Evolutionary conservation across 179 eudicot species (phyloP).

Genomic region (Nepenthes alata): DNA sequence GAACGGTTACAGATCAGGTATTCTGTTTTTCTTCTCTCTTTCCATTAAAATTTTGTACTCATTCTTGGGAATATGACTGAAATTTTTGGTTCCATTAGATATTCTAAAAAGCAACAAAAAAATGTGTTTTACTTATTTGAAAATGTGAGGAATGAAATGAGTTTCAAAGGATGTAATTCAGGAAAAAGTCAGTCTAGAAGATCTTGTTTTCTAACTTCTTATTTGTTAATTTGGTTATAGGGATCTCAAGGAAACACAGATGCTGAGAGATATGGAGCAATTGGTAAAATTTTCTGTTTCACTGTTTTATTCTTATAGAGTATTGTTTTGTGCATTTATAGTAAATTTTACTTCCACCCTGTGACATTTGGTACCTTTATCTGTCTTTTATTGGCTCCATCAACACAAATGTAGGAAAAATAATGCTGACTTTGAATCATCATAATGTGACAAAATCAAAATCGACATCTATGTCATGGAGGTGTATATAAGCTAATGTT

Average conservation of each 20-base stretch:
- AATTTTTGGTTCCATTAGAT: too few species aligned
- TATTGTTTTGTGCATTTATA: not conserved
- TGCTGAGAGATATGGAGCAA: conserved; percentile 29
- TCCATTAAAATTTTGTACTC: not conserved
- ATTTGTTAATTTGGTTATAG: conserved; percentile 7
- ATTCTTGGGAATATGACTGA: not conserved
- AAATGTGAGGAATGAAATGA: too few species aligned
- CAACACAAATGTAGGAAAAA: not conserved
- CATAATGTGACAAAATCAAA: too few species aligned
- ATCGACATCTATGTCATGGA: too few species aligned
- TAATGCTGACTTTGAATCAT: too few species aligned
- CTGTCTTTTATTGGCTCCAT: not conserved
- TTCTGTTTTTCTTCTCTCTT: conserved; percentile 4
- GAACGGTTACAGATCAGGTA: conserved; percentile 74
- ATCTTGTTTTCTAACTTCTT: not conserved
- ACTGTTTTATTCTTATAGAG: not conserved
- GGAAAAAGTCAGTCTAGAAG: too few species aligned
- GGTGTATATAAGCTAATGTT: too few species aligned
- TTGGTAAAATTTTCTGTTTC: conserved; percentile 13
- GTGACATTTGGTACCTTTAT: too few species aligned
- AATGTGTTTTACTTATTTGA: too few species aligned
- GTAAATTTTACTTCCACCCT: not conserved
- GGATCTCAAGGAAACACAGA: conserved; percentile 29
- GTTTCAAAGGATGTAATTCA: too few species aligned
- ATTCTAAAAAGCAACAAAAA: too few species aligned